phyloP scores from a whole-genome alignment of 139 green algal species.

The Nannochloris sp. region DNA sequence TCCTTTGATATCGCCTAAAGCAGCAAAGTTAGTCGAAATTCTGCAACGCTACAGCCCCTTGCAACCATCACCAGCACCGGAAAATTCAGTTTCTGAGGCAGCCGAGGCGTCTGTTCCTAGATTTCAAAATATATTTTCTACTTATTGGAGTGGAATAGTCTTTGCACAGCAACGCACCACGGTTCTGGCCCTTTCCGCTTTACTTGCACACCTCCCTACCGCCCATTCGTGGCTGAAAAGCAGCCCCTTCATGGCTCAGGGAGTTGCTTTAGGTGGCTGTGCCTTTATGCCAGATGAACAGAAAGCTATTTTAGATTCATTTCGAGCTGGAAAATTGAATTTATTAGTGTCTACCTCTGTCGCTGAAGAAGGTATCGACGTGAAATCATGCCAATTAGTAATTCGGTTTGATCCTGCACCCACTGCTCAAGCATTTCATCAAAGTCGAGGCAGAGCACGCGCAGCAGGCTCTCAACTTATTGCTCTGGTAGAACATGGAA shows the following conservation, averaged over 20 bases:
- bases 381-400: slow-evolving; percentile 41
- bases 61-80: background rate
- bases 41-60: slow-evolving; percentile 22
- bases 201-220: slow-evolving; percentile 5
- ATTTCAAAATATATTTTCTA: background rate
- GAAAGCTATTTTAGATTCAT: slow-evolving; percentile 17
- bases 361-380: slow-evolving; percentile 45
- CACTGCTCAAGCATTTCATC: slow-evolving; percentile 22
- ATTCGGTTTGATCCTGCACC: slow-evolving; percentile 34
- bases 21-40: slow-evolving; percentile 3
- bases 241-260: background rate
- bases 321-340: slow-evolving; percentile 30
- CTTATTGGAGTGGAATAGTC: slow-evolving; percentile 41
- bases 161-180: slow-evolving; percentile 33
- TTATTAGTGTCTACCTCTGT: slow-evolving; percentile 37
- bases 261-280: background rate
- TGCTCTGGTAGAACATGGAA: slow-evolving; percentile 13
- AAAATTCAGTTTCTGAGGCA: too few species aligned
- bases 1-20: slow-evolving; percentile 26
- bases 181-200: slow-evolving; percentile 12
- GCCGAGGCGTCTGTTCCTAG: background rate
- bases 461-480: slow-evolving; percentile 9
- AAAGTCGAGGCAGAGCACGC: slow-evolving; percentile 14
- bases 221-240: too few species aligned
- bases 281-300: slow-evolving; percentile 20